Evolutionary conservation across 163 green algal genomes (phyloP), one percentile per base, ranked within the genome.

Genomic region (Scenedesmus sp.): DNA sequence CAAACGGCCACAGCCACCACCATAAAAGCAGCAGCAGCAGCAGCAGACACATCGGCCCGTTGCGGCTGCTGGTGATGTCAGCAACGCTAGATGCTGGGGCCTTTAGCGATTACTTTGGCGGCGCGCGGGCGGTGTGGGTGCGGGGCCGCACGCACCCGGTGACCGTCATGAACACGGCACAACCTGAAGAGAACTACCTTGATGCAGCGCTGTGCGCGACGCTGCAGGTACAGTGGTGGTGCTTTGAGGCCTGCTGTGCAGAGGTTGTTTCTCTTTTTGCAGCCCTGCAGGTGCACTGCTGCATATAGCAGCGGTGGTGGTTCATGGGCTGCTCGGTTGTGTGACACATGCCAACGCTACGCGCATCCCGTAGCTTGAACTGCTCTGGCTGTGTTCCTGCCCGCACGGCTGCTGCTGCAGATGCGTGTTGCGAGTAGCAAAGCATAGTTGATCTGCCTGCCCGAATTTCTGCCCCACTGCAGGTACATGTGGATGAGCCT

Each of bases 21-120:
- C 86, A 76, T 7, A 67, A 84, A 5, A 73, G 79, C 56, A 60
- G 64, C 23, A 74, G n/a, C 46, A 62, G 66, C 66, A 90, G 67
- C 52, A 84, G 67, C 15, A 67, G 67, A 62, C 74, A 54, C 9
- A 52, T 85, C 7, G 18, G 59, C 9, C 89, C 82, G 34, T 95
- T 99, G 73, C 93, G 96, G 60, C 93, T 99, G 20, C 87, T 99
- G 5, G 93, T 99, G 76, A 99, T 99, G 97, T 98, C 94, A 57
- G 98, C 98, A 74, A 99, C 97, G 0, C 94, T 99, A 82, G 97
- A 99, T 90, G 96, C 96, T 9, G 92, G 90, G 10, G 94, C 94
- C 18, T 98, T 99, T 34, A 90, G 74, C 26, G 77, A 67, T 67
- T 99, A 97, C 94, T 98, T 99, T 84, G 76, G 89, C 0, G 96